phyloP scores from a whole-genome alignment of 371 early-diverging fungal genomes.

The Circinella umbellata region DNA sequence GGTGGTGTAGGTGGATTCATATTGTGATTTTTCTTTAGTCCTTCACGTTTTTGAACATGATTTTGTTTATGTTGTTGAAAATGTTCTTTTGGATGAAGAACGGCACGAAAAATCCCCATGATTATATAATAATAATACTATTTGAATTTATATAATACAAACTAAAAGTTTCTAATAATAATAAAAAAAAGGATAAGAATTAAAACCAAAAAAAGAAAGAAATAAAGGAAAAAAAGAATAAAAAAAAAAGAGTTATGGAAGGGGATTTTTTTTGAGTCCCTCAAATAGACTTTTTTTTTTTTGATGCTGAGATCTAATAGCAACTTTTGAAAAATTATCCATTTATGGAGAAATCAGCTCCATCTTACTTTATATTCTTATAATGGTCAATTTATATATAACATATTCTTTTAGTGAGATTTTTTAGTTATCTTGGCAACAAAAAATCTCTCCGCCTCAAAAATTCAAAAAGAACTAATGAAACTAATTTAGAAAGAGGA shows the following conservation, averaged over 20 bases:
- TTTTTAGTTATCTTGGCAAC: too few species aligned
- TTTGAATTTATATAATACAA: neutral
- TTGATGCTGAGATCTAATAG: neutral
- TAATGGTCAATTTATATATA: neutral
- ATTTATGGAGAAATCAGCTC: conserved; percentile 2
- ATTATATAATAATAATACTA: neutral
- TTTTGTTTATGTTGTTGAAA: neutral
- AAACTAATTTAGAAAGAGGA: too few species aligned
- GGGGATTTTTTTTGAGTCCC: neutral
- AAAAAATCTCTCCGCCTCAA: too few species aligned
- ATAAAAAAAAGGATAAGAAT: neutral
- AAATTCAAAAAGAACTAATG: too few species aligned
- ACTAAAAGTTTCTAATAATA: neutral
- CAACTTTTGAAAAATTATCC: neutral
- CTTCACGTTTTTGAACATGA: neutral
- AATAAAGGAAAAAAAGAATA: neutral
- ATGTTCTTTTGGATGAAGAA: conserved; percentile 1
- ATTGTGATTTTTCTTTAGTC: too few species aligned
- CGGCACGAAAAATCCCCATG: conserved; percentile 5
- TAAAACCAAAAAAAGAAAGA: neutral
- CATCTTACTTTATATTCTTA: too few species aligned
- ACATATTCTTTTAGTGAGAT: too few species aligned
- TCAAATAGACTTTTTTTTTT: neutral
- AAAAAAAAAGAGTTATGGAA: neutral
- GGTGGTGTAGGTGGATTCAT: neutral